These are phyloP conservation scores for Trichosporon faecale DNA, from an alignment of 1,284 basidiomycete genomes.

Conservation along the genomic window DNA sequence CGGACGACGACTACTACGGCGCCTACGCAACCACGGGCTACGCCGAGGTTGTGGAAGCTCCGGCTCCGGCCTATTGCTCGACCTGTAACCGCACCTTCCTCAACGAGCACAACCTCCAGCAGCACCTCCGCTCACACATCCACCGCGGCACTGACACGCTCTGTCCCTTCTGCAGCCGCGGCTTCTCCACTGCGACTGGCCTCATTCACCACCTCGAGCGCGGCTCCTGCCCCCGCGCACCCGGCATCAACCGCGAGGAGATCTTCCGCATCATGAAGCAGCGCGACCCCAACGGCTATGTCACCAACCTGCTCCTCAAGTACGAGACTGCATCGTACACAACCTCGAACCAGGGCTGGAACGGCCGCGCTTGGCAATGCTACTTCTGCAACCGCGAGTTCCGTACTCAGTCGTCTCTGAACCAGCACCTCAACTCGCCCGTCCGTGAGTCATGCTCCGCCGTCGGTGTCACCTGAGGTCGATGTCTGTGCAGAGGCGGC, in stretches of 20 bases:
- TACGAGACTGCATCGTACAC: background rate
- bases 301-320: conserved; percentile 15
- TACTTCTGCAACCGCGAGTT: conserved; percentile 6
- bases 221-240: conserved; percentile 8
- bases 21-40: background rate
- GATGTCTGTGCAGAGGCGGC: background rate
- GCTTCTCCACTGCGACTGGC: conserved; percentile 12
- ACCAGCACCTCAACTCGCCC: conserved; percentile 8
- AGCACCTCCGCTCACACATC: background rate
- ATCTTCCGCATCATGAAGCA: conserved; percentile 12
- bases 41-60: background rate
- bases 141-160: background rate
- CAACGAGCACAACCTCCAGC: background rate
- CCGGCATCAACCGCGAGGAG: conserved; percentile 3
- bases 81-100: background rate
- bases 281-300: conserved; percentile 11
- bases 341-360: background rate
- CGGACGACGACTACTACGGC: background rate
- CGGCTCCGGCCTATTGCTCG: background rate
- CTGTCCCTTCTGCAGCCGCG: background rate
- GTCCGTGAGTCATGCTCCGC: background rate
- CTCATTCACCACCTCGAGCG: conserved; percentile 19
- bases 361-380: background rate
- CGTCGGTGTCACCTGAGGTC: background rate
- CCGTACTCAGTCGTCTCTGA: background rate